phyloP scores from a whole-genome alignment of 2,329 filamentous ascomycete genomes.

The Colletotrichum gloeosporioides region DNA sequence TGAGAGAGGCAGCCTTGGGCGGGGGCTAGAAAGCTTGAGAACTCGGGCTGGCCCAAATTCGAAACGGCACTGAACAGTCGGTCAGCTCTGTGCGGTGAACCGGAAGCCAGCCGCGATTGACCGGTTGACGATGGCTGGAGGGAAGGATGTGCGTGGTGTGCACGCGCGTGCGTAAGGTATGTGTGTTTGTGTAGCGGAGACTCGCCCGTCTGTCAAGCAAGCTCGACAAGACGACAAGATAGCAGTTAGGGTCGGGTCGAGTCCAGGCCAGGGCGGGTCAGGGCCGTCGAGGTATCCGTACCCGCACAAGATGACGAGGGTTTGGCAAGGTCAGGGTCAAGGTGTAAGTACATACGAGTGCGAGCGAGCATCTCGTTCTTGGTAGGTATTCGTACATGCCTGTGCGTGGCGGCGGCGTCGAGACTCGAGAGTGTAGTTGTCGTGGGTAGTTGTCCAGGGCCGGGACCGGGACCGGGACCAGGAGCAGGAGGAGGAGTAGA shows the following conservation, averaged over 20 bases:
- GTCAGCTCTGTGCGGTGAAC: constrained; percentile 9
- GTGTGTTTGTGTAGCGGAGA: not conserved
- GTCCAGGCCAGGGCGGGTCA: not conserved
- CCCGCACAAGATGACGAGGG: not conserved
- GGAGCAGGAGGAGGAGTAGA: not conserved
- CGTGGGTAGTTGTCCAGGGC: not conserved
- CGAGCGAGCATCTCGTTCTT: not conserved
- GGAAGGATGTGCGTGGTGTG: not conserved
- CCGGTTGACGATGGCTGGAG: not conserved
- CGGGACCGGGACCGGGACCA: not conserved
- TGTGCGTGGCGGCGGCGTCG: not conserved
- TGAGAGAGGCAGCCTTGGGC: not conserved
- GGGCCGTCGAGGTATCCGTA: not conserved
- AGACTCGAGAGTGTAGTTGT: not conserved
- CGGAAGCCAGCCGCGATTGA: constrained; percentile 7
- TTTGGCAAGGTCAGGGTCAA: not conserved
- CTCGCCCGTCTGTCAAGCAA: not conserved
- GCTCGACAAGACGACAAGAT: not conserved
- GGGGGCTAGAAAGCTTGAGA: not conserved
- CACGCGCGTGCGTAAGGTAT: not conserved
- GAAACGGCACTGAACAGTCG: constrained; percentile 10
- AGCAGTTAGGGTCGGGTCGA: not conserved
- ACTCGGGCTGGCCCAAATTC: not conserved
- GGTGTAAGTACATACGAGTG: not conserved
- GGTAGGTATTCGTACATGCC: not conserved